Evolutionary conservation across 2,329 filamentous ascomycete genomes (phyloP), one percentile per base, ranked within the genome.

Genomic region (Helminthosporium solani): DNA sequence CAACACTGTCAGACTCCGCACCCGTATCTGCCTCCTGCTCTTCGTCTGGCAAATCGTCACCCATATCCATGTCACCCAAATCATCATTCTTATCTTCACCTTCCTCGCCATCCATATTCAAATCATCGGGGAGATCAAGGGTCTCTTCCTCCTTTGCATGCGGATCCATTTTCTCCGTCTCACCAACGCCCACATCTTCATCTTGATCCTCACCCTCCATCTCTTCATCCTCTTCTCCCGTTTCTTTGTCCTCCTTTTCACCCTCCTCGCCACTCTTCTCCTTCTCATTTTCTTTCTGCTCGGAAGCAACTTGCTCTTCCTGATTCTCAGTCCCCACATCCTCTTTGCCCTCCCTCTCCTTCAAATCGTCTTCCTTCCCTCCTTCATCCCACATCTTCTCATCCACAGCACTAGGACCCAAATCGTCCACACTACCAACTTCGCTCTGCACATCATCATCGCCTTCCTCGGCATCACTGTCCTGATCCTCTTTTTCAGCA

Each of bases 361-460:
- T 94, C 38, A 92, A 87, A 1, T 87, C 84, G 38, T 91, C 84
- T 35, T 91, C 80, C 38, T 86, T 79, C 34, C 89, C 85, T 36
- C 85, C 84, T 31, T 90, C 91, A 70, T 99, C 91, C 94, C 94
- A 99, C 81, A 97, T 90, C 77, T 97, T 99, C 74, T 99, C 95
- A 66, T 99, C 95, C 1, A 97, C 87, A 16, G 92, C 88, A 14
- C 84, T 87, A 11, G 90, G 86, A 58, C 96, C 92, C 33, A 96
- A 77, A 60, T 95, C 90, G 72, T 96, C 89, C 9, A 97, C 90
- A 60, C 90, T 87, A 1, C 91, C 94, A 4, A 87, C 82, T 70
- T 97, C 90, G 60, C 96, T 91, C 54, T 96, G 90, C 66, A 95
- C 85, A 40, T 76, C 73, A 8, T 89, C 86, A 8, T 85, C 65